phyloP scores from a whole-genome alignment of 768 basidiomycete species.

The Lactarius psammicola region DNA sequence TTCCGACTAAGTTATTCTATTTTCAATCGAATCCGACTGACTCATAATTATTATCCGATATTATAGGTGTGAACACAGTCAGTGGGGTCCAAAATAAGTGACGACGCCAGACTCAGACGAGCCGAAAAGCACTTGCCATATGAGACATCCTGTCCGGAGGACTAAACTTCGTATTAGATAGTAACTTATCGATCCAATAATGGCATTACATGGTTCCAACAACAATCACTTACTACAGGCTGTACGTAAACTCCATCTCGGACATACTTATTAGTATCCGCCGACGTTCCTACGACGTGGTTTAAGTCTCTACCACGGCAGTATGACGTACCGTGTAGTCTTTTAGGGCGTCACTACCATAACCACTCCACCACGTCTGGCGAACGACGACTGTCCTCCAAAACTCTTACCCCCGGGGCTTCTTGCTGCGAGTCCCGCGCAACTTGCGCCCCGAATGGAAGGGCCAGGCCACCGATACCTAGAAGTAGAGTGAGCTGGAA shows the following conservation, averaged over 20 bases:
- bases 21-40: too few species aligned
- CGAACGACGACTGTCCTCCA: too few species aligned
- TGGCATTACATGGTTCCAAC: not conserved
- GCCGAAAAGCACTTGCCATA: too few species aligned
- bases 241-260: not conserved
- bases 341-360: not conserved
- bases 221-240: not conserved
- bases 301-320: not conserved
- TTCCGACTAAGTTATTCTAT: too few species aligned
- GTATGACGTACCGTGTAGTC: not conserved
- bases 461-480: not conserved
- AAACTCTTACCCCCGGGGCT: too few species aligned
- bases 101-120: too few species aligned
- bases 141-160: too few species aligned
- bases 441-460: too few species aligned
- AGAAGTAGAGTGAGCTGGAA: not conserved
- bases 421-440: too few species aligned
- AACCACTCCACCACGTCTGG: not conserved
- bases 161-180: not conserved
- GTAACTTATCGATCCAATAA: not conserved
- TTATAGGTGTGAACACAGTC: too few species aligned
- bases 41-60: too few species aligned
- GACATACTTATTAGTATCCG: not conserved
- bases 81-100: too few species aligned
- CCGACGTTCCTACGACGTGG: not conserved